Percentiles rank a stretch among this genome's conserved stretches.
Evolutionary conservation across 345 rosid genomes (phyloP).

Genomic region (Durio zibethinus): DNA sequence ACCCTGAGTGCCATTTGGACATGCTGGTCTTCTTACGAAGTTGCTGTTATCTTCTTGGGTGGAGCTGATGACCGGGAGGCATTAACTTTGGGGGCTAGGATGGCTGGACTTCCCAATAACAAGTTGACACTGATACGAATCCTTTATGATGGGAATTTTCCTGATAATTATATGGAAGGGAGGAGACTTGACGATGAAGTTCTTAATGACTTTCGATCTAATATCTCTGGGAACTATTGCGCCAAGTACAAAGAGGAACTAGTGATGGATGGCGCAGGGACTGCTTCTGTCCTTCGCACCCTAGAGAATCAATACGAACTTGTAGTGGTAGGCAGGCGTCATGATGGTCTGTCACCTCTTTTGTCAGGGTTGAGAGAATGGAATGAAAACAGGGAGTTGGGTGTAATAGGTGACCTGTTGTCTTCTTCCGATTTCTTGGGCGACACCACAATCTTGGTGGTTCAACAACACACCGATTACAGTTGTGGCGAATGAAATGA

Average conservation of each 20-base stretch:
- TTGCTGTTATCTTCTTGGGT: slow-evolving; percentile 7
- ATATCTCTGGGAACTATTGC: slow-evolving; percentile 31
- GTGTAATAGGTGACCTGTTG: slow-evolving; percentile 78
- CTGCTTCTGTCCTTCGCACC: slow-evolving; percentile 59
- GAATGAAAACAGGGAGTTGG: slow-evolving; percentile 93
- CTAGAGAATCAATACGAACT: slow-evolving; percentile 65
- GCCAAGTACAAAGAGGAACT: slow-evolving; percentile 44
- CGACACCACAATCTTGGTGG: slow-evolving; percentile 25
- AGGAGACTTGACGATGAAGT: slow-evolving; percentile 43
- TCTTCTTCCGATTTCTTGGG: slow-evolving; percentile 85
- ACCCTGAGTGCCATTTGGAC: neutral
- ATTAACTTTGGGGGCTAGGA: neutral
- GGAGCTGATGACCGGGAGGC: slow-evolving; percentile 7
- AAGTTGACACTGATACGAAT: slow-evolving; percentile 5
- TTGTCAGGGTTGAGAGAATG: slow-evolving; percentile 83
- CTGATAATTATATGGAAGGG: slow-evolving; percentile 24
- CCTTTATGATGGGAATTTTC: slow-evolving; percentile 51
- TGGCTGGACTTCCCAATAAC: neutral
- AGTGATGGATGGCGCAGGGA: slow-evolving; percentile 69
- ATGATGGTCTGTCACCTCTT: slow-evolving; percentile 55
- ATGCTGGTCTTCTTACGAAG: neutral
- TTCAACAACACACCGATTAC: slow-evolving; percentile 17
- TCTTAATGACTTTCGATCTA: slow-evolving; percentile 44
- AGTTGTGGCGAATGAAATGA: neutral
- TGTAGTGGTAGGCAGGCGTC: slow-evolving; percentile 77